These are phyloP conservation scores for Petrea volubilis DNA, from an alignment of 257 asterid genomes.

Conservation along the genomic window DNA sequence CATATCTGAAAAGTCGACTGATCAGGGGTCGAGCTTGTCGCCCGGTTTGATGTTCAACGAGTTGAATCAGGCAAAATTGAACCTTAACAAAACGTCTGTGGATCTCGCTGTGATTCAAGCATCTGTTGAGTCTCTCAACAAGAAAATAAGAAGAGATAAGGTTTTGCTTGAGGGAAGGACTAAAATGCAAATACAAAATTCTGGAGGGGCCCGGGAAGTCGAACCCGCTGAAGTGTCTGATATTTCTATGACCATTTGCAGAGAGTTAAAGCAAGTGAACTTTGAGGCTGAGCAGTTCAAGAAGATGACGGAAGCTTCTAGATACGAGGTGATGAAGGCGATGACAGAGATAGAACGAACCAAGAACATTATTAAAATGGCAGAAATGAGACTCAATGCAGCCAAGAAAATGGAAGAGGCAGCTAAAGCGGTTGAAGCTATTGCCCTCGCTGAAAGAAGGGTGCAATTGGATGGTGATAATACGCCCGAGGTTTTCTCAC, in stretches of 20 bases:
- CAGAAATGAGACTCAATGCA: slow-evolving; percentile 87
- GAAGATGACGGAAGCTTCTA: slow-evolving; percentile 87
- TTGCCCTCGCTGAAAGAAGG: slow-evolving; percentile 51
- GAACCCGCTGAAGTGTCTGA: slow-evolving; percentile 2
- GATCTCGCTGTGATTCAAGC: slow-evolving; percentile 81
- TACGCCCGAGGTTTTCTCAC: slow-evolving; percentile 12
- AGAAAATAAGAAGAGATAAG: slow-evolving; percentile 53
- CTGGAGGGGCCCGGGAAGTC: slow-evolving; percentile 6
- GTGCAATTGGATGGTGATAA: slow-evolving; percentile 21
- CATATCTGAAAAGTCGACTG: slow-evolving; percentile 26
- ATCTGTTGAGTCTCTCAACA: slow-evolving; percentile 77
- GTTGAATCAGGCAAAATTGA: slow-evolving; percentile 62
- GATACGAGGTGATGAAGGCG: slow-evolving; percentile 86
- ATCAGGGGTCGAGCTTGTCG: slow-evolving; percentile 29
- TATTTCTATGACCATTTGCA: slow-evolving; percentile 7
- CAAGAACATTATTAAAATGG: slow-evolving; percentile 76
- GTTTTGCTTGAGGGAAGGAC: slow-evolving; percentile 30
- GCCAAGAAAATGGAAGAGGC: slow-evolving; percentile 96
- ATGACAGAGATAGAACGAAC: slow-evolving; percentile 83
- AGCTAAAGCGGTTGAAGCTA: slow-evolving; percentile 86
- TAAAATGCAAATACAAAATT: slow-evolving; percentile 21
- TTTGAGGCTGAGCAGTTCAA: slow-evolving; percentile 81
- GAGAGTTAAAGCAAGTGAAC: slow-evolving; percentile 27
- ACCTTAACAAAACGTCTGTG: slow-evolving; percentile 62
- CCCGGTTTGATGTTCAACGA: slow-evolving; percentile 64